Evolutionary conservation across 495 filamentous ascomycete species (phyloP).

Genomic region (Jackrogersella multiformis): DNA sequence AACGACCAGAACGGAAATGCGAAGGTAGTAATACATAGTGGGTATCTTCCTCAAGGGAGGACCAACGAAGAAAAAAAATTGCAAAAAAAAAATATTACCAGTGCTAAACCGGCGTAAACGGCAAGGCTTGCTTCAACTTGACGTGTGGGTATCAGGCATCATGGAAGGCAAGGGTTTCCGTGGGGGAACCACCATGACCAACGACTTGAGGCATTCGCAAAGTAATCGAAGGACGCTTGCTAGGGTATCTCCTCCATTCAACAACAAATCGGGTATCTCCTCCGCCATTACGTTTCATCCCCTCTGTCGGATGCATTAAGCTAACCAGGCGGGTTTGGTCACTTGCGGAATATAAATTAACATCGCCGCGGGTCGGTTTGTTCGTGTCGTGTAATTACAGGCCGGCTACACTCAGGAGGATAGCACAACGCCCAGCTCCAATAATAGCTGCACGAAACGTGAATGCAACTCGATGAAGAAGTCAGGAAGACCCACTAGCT

Average conservation of each 20-base stretch:
- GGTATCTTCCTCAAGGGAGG: slow-evolving; percentile 26
- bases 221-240: slow-evolving; percentile 16
- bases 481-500: slow-evolving; percentile 85
- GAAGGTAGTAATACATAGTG: slow-evolving; percentile 35
- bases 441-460: slow-evolving; percentile 76
- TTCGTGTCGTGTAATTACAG: not conserved
- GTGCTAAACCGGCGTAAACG: slow-evolving; percentile 3
- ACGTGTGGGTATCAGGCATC: slow-evolving; percentile 34
- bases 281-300: slow-evolving; percentile 20
- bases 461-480: slow-evolving; percentile 90
- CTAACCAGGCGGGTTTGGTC: not conserved
- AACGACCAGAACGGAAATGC: not conserved
- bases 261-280: slow-evolving; percentile 31
- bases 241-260: slow-evolving; percentile 24
- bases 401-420: slow-evolving; percentile 45
- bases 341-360: slow-evolving; percentile 11
- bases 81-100: not conserved
- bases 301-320: slow-evolving; percentile 1
- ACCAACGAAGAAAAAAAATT: not conserved
- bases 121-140: slow-evolving; percentile 12
- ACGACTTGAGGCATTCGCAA: not conserved
- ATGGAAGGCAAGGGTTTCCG: slow-evolving; percentile 16
- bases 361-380: not conserved
- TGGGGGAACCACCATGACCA: slow-evolving; percentile 8
- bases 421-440: slow-evolving; percentile 67